Evolutionary conservation across 2,329 filamentous ascomycete genomes (phyloP).

Genomic region (Nakataea oryzae): DNA sequence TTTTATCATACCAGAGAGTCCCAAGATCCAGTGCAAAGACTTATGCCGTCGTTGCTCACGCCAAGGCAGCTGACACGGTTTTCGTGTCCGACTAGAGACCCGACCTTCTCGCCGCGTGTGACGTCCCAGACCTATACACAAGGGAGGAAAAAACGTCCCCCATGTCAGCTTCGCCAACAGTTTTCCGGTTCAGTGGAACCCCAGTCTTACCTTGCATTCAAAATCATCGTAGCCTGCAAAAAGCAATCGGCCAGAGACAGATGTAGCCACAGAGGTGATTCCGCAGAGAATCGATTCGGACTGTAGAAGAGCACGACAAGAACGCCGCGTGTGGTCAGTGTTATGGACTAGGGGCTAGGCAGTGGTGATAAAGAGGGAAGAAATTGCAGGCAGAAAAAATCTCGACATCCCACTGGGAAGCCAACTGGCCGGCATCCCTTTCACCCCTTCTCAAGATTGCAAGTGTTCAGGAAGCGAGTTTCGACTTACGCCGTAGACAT

Average conservation of each 20-base stretch:
- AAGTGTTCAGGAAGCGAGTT: background rate
- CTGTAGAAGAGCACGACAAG: conserved; percentile 32
- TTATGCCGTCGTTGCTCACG: conserved; percentile 98
- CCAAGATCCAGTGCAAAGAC: conserved; percentile 98
- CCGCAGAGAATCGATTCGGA: conserved; percentile 96
- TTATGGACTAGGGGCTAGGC: background rate
- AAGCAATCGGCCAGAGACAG: conserved; percentile 85
- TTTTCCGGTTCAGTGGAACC: background rate
- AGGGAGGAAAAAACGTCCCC: background rate
- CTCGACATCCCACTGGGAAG: background rate
- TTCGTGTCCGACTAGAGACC: conserved; percentile 92
- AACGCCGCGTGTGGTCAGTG: background rate
- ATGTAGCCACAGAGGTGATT: conserved; percentile 96
- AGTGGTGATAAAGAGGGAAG: too few species aligned
- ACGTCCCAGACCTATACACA: conserved; percentile 82
- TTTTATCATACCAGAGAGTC: conserved; percentile 75
- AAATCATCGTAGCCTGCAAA: conserved; percentile 99
- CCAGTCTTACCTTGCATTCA: conserved; percentile 79
- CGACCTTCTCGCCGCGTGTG: conserved; percentile 91
- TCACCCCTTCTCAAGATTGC: background rate
- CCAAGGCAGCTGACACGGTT: conserved; percentile 98
- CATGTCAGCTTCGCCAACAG: background rate
- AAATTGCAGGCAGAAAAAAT: conserved; percentile 6
- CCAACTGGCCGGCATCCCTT: too few species aligned
- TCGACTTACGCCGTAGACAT: conserved; percentile 54